Base-by-base conservation (phyloP, 2,329 filamentous ascomycete genomes). In the Curvularia verruculosa region DNA sequence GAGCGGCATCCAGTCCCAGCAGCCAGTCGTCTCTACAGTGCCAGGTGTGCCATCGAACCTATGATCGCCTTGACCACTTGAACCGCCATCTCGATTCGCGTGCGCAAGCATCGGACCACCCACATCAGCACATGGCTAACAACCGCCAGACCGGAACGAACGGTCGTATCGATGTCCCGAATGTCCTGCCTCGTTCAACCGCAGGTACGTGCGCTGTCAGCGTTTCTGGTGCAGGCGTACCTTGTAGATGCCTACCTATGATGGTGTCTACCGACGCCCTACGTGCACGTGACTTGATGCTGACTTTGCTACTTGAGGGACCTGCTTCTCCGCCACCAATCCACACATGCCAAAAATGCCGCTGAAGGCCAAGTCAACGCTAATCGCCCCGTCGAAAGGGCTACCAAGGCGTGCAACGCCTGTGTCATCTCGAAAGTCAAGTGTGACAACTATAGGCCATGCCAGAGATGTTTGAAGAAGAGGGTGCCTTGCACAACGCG, bases 361-460 rank as follows among this genome's bases (percentile, higher is more conserved):
- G 54, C 59, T 21, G 59, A 65, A 37, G 67, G 63, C 13, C 59
- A 61, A 8, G 55, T 62, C 7, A 60, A 59, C 10, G 56, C 53
- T 1, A 63, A 64, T 54, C 58, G 68, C 18, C 43, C 60, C 5
- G 50, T 53, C 2, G 67, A 70, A 37, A 57, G 70, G 24, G 70
- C 70, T 3, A 60, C 61, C 3, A 68, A 67, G 53, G 71, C 72
- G n/a, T 74, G 71, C 50, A 67, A 73, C 54, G 49, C 68, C 3
- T 73, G 72, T 44, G 70, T 73, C 1, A 49, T 66, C 6, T 69
- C 72, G 7, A 74, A 72, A 52, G 59, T 72, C 15, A 74, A 71
- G 51, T 74, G 72, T 41, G 66, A 72, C 44, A 66, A 73, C 49
- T 41, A 52, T 5, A 64, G 68, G 15, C 71, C 71, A 3, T 74